Percentiles rank a stretch among this genome's conserved stretches.
phyloP scores from a whole-genome alignment of 2,329 filamentous ascomycete genomes.

The Exophiala phaeomuriformis region DNA sequence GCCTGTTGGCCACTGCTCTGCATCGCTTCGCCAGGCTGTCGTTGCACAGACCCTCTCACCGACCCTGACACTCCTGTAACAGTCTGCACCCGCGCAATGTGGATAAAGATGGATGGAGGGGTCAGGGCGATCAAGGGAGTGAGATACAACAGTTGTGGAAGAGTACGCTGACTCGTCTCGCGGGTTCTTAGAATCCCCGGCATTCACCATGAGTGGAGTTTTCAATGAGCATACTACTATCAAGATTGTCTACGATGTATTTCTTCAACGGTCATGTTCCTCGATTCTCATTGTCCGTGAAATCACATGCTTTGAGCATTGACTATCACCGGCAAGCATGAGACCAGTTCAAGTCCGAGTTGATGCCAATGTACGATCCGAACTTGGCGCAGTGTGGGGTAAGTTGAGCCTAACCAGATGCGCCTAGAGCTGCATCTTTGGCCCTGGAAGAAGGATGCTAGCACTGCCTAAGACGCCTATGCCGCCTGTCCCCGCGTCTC shows the following conservation, averaged over 20 bases:
- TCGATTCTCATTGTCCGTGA: too few species aligned
- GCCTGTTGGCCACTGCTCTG: not conserved
- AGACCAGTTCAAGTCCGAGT: too few species aligned
- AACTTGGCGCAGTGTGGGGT: not conserved
- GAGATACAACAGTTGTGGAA: not conserved
- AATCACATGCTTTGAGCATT: too few species aligned
- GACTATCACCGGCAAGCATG: too few species aligned
- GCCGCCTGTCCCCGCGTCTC: too few species aligned
- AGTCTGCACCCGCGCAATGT: too few species aligned
- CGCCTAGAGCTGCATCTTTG: not conserved
- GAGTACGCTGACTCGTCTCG: too few species aligned
- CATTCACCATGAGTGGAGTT: too few species aligned
- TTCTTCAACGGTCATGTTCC: too few species aligned
- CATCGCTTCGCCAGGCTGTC: not conserved
- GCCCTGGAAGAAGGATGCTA: not conserved
- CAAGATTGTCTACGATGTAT: too few species aligned
- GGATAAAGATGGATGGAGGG: not conserved
- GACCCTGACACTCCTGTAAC: not conserved
- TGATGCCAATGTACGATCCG: not conserved
- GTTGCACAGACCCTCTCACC: not conserved
- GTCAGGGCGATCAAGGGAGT: not conserved
- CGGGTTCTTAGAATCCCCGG: too few species aligned
- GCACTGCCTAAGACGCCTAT: not conserved
- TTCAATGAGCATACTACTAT: too few species aligned
- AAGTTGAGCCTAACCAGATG: not conserved